phyloP scores from a whole-genome alignment of 2,329 filamentous ascomycete species.

The Cyphellophora attinorum region DNA sequence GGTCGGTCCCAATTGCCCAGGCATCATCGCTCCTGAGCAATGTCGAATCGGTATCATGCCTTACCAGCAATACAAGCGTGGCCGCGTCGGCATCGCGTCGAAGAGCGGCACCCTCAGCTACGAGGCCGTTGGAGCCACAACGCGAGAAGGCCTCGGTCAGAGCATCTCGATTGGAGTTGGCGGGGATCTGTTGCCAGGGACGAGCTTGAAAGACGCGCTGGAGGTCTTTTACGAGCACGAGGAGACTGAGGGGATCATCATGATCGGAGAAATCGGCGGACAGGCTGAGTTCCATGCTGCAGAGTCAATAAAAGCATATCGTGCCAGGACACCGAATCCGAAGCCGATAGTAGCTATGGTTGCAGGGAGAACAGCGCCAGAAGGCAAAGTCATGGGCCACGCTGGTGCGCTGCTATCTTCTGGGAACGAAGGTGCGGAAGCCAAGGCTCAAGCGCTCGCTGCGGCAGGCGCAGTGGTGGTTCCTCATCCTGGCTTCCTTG shows the following conservation, averaged over 20 bases:
- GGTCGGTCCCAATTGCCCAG: conserved; percentile 2
- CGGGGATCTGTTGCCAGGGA: conserved; percentile 2
- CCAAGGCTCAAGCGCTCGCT: conserved; percentile 23
- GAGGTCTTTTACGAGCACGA: not conserved
- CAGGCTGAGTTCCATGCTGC: conserved; percentile 1
- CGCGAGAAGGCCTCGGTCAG: not conserved
- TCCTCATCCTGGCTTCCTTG: conserved; percentile 1
- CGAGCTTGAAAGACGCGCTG: not conserved
- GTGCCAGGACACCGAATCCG: not conserved
- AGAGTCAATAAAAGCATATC: not conserved
- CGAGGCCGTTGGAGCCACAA: conserved; percentile 2
- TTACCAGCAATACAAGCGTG: not conserved
- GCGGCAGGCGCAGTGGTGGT: conserved; percentile 15
- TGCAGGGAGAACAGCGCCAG: conserved; percentile 11
- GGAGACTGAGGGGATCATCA: not conserved
- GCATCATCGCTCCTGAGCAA: conserved; percentile 1
- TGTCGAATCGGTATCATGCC: conserved; percentile 3
- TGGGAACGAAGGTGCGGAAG: conserved; percentile 3
- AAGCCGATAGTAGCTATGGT: conserved; percentile 12
- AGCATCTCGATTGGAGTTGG: not conserved
- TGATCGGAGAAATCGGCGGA: conserved; percentile 2
- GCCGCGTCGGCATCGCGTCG: not conserved
- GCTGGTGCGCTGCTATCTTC: not conserved
- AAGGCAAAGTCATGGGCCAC: conserved; percentile 19
- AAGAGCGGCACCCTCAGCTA: conserved; percentile 1